Evolutionary conservation across 2,329 filamentous ascomycete species (phyloP).

Genomic region (Talaromyces sp.): DNA sequence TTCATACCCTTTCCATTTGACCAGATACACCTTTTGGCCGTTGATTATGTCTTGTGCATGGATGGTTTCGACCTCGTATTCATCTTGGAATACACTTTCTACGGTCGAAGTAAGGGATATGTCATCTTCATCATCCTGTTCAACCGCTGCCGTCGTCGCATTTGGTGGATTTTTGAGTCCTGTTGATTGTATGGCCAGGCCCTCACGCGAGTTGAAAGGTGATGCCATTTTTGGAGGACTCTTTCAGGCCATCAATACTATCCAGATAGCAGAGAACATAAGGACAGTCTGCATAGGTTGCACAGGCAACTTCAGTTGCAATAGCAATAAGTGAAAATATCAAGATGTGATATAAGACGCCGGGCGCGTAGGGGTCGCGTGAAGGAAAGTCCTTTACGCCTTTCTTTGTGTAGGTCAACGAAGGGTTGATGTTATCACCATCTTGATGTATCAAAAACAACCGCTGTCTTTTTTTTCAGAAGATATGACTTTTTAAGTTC

Average conservation of each 20-base stretch:
- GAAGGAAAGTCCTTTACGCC: not conserved
- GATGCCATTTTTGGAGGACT: not conserved
- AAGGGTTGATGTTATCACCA: not conserved
- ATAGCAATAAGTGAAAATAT: not conserved
- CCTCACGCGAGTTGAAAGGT: not conserved
- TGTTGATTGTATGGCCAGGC: not conserved
- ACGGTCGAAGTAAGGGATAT: conserved; percentile 58
- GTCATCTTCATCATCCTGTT: conserved; percentile 48
- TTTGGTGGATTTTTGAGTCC: not conserved
- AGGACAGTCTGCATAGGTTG: not conserved
- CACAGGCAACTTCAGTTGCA: not conserved
- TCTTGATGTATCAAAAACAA: not conserved
- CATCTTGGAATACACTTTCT: conserved; percentile 41
- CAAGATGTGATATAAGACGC: not conserved
- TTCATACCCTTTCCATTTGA: conserved; percentile 62
- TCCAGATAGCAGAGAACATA: not conserved
- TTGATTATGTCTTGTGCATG: conserved; percentile 14
- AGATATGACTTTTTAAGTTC: not conserved
- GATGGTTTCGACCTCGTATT: conserved; percentile 48
- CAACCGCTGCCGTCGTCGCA: not conserved
- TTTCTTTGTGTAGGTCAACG: not conserved
- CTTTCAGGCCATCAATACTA: not conserved
- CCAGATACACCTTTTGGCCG: conserved; percentile 51
- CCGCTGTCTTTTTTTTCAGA: not conserved
- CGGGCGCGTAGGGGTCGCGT: not conserved